Base-by-base conservation (phyloP, 1,139 yeast genomes). In the Yarrowia galli region DNA sequence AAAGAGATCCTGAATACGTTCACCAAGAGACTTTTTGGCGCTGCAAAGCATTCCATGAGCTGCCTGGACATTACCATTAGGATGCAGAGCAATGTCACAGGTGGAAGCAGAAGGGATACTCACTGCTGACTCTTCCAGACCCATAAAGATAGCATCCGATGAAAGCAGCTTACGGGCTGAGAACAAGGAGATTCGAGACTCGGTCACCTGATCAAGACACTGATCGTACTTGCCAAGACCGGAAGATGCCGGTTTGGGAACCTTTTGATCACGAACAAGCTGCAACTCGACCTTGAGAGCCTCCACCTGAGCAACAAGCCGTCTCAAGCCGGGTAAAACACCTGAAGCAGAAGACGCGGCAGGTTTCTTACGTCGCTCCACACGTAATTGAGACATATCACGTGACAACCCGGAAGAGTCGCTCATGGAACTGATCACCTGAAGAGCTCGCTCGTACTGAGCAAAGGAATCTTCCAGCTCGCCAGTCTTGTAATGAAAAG, bases 81-180 rank as follows among this genome's bases (percentile, higher is more conserved):
- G 65, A 36, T 67, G 67, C 2, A 67, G 49, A 1, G 46, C 42
- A 22, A 48, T 18, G n/a, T 60, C 43, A 4, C 49, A 51, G 12
- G 60, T 48, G 23, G 46, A 48, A 16, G 56, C 72, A 4, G 83
- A 80, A 0, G 86, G 86, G 12, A 82, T 75, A 2, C 84, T 80
- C 70, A 83, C 73, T 0, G 84, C 84, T 1, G 86, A 82, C 63
- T 84, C 87, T 67, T 79, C 82, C 48, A 84, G 72, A 32, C 81
- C 80, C n/a, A 82, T 80, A 70, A 80, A 82, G 35, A 82, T 79
- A 0, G 87, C 84, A 71, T 84, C 86, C 9, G 72, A 68, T 46
- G 70, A 68, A 16, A 78, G 71, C 16, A 71, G 51, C 20, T 71
- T 68, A 32, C 68, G 68, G 1, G 79, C 79, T 32, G 69, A 63